Conservation (phyloP, 768 basidiomycete genomes). For the Saitozyma podzolica region DNA sequence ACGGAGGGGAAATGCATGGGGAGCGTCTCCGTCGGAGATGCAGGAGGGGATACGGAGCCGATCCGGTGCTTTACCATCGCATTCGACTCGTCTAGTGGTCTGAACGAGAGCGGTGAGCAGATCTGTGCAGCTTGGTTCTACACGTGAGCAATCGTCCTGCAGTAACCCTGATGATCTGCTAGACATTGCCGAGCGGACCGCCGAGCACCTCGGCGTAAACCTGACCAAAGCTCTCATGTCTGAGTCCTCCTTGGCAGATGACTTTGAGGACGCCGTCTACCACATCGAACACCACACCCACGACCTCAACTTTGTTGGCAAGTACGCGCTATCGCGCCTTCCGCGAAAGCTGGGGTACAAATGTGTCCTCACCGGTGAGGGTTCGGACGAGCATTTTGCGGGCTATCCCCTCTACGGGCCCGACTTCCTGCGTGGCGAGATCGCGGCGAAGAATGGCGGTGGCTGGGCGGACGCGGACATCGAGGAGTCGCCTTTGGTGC, state of each 20-base stretch:
- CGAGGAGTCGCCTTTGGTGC: not conserved
- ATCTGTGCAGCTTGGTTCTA: not conserved
- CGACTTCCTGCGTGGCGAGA: constrained; percentile 33
- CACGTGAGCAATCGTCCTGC: not conserved
- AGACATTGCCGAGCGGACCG: constrained; percentile 38
- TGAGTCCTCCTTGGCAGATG: constrained; percentile 30
- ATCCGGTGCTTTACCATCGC: constrained; percentile 39
- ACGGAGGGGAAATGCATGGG: constrained; percentile 30
- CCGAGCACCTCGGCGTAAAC: constrained; percentile 36
- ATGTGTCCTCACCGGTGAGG: constrained; percentile 48
- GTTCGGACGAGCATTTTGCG: constrained; percentile 45
- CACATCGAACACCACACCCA: constrained; percentile 41
- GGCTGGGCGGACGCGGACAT: not conserved
- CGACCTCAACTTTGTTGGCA: constrained; percentile 45
- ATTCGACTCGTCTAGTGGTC: constrained; percentile 29
- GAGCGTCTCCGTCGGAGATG: constrained; percentile 13
- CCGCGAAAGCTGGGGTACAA: constrained; percentile 41
- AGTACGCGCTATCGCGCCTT: constrained; percentile 36
- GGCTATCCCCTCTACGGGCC: constrained; percentile 43
- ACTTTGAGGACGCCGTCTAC: constrained; percentile 40
- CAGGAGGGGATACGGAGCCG: not conserved
- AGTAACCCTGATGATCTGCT: not conserved
- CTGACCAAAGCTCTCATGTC: constrained; percentile 31
- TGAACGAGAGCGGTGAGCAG: constrained; percentile 18
- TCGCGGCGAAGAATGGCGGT: constrained; percentile 2